These are phyloP conservation scores for Croton laevigatus DNA, from an alignment of 441 rosid species.

Conservation along the genomic window DNA sequence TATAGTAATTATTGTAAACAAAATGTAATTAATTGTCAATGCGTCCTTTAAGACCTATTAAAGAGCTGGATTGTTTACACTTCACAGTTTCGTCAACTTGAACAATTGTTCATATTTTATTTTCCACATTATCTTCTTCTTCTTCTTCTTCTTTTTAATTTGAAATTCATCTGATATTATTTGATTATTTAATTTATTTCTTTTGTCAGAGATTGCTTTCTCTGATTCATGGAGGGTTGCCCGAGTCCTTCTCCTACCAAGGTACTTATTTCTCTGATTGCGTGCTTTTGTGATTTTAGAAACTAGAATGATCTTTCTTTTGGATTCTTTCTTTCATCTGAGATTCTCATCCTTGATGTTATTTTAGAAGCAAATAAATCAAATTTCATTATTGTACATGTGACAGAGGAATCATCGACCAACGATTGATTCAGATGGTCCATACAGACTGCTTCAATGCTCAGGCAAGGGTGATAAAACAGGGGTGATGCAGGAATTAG, in stretches of 20 bases:
- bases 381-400: background rate
- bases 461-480: conserved; percentile 46
- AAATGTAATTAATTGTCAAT: conserved; percentile 10
- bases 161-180: conserved; percentile 1
- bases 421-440: conserved; percentile 37
- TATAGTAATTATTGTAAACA: background rate
- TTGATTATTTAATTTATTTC: background rate
- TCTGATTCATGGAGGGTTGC: conserved; percentile 23
- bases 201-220: conserved; percentile 4
- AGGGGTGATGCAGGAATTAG: conserved; percentile 52
- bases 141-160: background rate
- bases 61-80: background rate
- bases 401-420: conserved; percentile 26
- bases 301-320: background rate
- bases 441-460: conserved; percentile 50
- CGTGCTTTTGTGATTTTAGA: background rate
- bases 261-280: conserved; percentile 4
- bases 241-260: conserved; percentile 10
- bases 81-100: conserved; percentile 15
- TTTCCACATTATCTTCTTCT: background rate
- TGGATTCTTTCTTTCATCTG: background rate
- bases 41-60: background rate
- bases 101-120: background rate
- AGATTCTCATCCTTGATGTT: background rate
- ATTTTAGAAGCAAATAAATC: background rate